A percentile compares a stretch with the other conserved stretches of the same genome.
phyloP scores from a whole-genome alignment of 495 filamentous ascomycete species.

The Penicillium cosmopolitanum region DNA sequence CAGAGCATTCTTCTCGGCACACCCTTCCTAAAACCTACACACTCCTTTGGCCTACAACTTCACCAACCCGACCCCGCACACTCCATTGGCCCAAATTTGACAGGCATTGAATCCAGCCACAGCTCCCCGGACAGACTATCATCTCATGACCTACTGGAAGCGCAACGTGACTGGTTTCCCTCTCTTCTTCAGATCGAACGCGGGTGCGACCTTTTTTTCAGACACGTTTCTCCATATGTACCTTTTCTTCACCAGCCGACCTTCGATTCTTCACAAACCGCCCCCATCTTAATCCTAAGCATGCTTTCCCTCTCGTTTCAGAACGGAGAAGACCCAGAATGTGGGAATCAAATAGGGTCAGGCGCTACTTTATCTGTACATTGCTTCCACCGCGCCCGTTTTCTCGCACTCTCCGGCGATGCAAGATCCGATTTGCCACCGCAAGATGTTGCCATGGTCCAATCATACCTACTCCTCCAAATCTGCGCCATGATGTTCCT shows the following conservation, averaged over 20 bases:
- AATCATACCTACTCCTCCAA: conserved; percentile 38
- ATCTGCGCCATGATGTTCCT: conserved; percentile 45
- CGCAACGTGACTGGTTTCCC: conserved; percentile 32
- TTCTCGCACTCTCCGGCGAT: conserved; percentile 25
- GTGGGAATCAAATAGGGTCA: conserved; percentile 27
- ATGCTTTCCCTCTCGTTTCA: conserved; percentile 42
- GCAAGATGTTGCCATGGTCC: conserved; percentile 26
- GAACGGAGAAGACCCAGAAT: conserved; percentile 42
- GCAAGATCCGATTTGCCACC: conserved; percentile 7
- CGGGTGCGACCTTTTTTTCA: conserved; percentile 38
- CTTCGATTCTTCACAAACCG: conserved; percentile 27
- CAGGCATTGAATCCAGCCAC: conserved; percentile 1
- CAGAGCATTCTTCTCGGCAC: conserved; percentile 22
- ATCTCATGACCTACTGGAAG: conserved; percentile 19
- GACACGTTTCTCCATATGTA: conserved; percentile 33
- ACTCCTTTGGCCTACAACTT: conserved; percentile 11
- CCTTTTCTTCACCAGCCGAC: conserved; percentile 40
- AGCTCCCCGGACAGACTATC: conserved; percentile 13
- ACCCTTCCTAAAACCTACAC: conserved; percentile 17
- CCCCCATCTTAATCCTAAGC: conserved; percentile 30
- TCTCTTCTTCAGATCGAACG: conserved; percentile 26
- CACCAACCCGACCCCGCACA: neutral
- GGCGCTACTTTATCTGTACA: conserved; percentile 28
- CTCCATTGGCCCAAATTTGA: conserved; percentile 3
- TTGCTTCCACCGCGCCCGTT: conserved; percentile 39